A percentile compares a stretch with the other conserved stretches of the same genome.
Conservation (phyloP, 2,329 filamentous ascomycete species). For the Trichoderma citrinoviride region DNA sequence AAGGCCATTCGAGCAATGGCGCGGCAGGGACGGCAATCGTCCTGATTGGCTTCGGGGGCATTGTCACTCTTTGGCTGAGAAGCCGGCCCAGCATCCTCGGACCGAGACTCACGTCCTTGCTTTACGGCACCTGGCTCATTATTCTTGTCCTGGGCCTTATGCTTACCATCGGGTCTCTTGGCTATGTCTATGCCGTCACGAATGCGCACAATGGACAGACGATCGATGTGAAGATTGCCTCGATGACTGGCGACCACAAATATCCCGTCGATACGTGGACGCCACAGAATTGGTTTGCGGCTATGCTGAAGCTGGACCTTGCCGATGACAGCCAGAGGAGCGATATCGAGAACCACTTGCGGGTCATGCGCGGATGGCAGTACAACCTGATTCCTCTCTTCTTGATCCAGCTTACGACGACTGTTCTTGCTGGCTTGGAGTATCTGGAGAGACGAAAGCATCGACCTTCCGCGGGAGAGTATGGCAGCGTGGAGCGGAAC, state of each 20-base stretch:
- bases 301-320: conserved; percentile 28
- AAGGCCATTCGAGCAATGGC: conserved; percentile 33
- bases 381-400: conserved; percentile 34
- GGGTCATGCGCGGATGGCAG: conserved; percentile 31
- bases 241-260: conserved; percentile 22
- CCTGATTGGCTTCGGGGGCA: conserved; percentile 30
- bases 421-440: conserved; percentile 28
- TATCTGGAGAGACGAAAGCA: conserved; percentile 23
- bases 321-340: conserved; percentile 20
- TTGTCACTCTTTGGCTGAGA: conserved; percentile 27
- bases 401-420: conserved; percentile 29
- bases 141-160: conserved; percentile 27
- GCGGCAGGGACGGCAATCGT: conserved; percentile 32
- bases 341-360: conserved; percentile 28
- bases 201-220: conserved; percentile 28
- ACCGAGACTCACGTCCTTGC: conserved; percentile 19
- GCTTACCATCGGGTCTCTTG: conserved; percentile 28
- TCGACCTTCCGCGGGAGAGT: not conserved
- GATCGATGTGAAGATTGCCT: conserved; percentile 24
- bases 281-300: conserved; percentile 32
- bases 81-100: conserved; percentile 20
- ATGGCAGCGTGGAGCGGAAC: conserved; percentile 13
- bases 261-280: conserved; percentile 30
- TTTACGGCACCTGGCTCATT: conserved; percentile 29
- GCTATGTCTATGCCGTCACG: conserved; percentile 32